phyloP scores from a whole-genome alignment of 306 rosid species.

The Spatholobus suberectus region DNA sequence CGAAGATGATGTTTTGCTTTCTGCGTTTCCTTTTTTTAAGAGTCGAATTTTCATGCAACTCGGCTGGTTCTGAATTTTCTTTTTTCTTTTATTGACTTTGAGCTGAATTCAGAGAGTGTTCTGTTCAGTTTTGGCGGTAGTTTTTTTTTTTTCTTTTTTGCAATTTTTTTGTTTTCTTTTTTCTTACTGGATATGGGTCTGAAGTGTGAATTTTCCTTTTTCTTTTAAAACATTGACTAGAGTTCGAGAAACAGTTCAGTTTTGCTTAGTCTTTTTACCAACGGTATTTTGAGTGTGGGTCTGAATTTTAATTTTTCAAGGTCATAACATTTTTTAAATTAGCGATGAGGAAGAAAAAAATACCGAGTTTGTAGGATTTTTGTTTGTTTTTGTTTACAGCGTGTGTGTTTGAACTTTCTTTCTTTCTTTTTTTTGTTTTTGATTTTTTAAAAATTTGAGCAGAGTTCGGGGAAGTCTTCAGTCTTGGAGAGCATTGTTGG shows the following conservation, averaged over 20 bases:
- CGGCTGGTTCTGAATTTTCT: too few species aligned
- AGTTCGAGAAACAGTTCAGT: background rate
- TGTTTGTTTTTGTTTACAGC: background rate
- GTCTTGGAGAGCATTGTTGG: constrained; percentile 98
- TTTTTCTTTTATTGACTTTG: too few species aligned
- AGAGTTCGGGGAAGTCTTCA: constrained; percentile 99
- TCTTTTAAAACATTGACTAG: background rate
- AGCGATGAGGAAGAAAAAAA: background rate
- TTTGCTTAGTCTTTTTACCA: background rate
- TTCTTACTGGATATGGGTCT: background rate
- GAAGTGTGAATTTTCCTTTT: background rate
- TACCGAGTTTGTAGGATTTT: background rate
- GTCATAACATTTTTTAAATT: background rate
- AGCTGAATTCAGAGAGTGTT: too few species aligned
- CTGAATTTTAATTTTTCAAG: constrained; percentile 10
- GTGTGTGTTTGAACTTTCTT: background rate
- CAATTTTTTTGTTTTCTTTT: background rate
- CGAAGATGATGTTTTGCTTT: too few species aligned
- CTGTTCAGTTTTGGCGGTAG: too few species aligned
- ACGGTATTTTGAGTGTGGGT: background rate
- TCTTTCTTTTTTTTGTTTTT: background rate
- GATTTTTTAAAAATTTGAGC: constrained; percentile 26
- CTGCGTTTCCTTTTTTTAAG: too few species aligned
- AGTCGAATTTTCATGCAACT: too few species aligned
- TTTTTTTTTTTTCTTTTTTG: background rate